phyloP scores from a whole-genome alignment of 768 basidiomycete species.

The Rhodotorula taiwanensis region DNA sequence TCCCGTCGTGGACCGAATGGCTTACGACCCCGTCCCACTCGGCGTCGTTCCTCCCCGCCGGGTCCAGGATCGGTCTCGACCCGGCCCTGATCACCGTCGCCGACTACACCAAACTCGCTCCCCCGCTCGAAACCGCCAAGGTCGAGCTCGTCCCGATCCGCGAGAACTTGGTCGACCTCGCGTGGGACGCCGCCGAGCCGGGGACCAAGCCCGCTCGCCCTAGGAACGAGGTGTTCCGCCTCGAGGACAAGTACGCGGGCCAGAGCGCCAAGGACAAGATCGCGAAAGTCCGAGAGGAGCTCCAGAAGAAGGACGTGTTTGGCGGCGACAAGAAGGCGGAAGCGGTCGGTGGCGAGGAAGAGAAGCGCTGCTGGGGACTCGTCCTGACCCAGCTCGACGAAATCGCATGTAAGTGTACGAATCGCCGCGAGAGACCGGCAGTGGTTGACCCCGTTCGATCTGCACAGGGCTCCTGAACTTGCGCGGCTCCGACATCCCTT shows the following conservation, averaged over 20 bases:
- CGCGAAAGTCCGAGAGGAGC: slow-evolving; percentile 56
- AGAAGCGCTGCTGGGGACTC: slow-evolving; percentile 51
- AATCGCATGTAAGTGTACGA: slow-evolving; percentile 55
- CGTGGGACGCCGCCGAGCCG: slow-evolving; percentile 54
- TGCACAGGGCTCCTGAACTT: slow-evolving; percentile 70
- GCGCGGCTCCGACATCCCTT: slow-evolving; percentile 83
- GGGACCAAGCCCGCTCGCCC: slow-evolving; percentile 58
- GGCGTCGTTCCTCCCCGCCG: slow-evolving; percentile 53
- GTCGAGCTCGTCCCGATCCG: slow-evolving; percentile 63
- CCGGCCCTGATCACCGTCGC: slow-evolving; percentile 64
- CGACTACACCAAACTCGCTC: slow-evolving; percentile 60
- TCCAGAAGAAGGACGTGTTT: slow-evolving; percentile 52
- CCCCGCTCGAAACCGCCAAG: slow-evolving; percentile 52
- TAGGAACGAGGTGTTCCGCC: slow-evolving; percentile 58
- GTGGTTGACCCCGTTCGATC: no score
- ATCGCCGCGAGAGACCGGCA: no score
- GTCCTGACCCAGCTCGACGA: slow-evolving; percentile 89
- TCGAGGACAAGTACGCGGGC: slow-evolving; percentile 72
- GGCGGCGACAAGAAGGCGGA: slow-evolving; percentile 41
- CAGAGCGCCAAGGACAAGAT: slow-evolving; percentile 61
- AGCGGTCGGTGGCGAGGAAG: slow-evolving; percentile 28
- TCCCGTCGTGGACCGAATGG: slow-evolving; percentile 73
- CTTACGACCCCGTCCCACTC: slow-evolving; percentile 52
- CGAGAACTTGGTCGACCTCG: slow-evolving; percentile 67
- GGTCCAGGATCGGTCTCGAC: slow-evolving; percentile 72